A percentile compares a stretch with the other conserved stretches of the same genome.
Conservation (phyloP, 805 yeast genomes). For the Saccharomyces eubayanus region DNA sequence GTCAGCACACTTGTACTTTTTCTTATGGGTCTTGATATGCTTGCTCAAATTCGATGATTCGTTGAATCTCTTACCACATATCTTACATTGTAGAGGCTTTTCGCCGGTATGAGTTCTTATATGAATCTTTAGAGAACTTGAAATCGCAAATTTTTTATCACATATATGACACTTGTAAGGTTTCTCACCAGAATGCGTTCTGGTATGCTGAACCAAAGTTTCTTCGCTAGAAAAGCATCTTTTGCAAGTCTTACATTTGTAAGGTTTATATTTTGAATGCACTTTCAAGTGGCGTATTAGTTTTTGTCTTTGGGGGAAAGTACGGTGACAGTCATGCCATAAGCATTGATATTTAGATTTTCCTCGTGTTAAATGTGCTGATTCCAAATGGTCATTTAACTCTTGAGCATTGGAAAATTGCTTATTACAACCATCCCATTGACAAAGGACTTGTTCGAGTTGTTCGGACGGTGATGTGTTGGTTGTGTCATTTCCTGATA, state of each 20-base stretch:
- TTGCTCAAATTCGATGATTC: constrained; percentile 85
- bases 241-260: constrained; percentile 59
- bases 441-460: constrained; percentile 9
- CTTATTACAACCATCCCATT: constrained; percentile 39
- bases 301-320: constrained; percentile 78
- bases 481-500: neutral
- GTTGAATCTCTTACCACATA: constrained; percentile 77
- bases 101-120: constrained; percentile 83
- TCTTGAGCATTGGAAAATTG: constrained; percentile 47
- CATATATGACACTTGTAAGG: constrained; percentile 73
- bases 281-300: constrained; percentile 76
- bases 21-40: constrained; percentile 72
- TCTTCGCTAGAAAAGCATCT: constrained; percentile 68
- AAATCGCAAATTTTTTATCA: constrained; percentile 71
- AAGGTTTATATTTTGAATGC: constrained; percentile 82
- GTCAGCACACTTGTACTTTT: constrained; percentile 40
- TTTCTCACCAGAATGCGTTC: constrained; percentile 84
- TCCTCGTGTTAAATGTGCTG: constrained; percentile 66
- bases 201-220: constrained; percentile 69
- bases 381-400: constrained; percentile 62
- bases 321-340: constrained; percentile 74
- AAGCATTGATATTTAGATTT: constrained; percentile 58
- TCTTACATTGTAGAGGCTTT: constrained; percentile 73
- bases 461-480: neutral
- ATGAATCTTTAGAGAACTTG: constrained; percentile 77